Base-by-base conservation (phyloP, 257 asterid genomes). In the Fraxinus excelsior region DNA sequence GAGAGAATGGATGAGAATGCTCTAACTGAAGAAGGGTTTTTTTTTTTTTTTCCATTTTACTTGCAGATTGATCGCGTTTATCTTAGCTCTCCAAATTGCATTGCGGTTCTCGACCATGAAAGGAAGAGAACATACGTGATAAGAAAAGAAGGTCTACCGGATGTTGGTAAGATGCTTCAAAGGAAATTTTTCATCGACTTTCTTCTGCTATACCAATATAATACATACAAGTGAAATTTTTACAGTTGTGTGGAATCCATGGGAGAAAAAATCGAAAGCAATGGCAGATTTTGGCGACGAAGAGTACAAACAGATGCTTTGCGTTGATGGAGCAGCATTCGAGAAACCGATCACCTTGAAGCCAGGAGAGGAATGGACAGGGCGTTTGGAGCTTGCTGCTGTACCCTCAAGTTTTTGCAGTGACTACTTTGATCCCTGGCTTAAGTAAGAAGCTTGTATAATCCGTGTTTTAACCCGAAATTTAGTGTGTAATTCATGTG, bases 321-420 rank as follows among this genome's bases (percentile, higher is more conserved):
- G 99, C 23, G 95, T 90, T 8, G 88, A 87, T 76, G 97, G 96
- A 25, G 96, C 98, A 72, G 96, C 96, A 13, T 66, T 91, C 28
- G 99, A 91, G 79, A 93, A 86, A 82, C 86, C 84, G 40, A 88
- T 95, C 78, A 90, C 91, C 35, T 72, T 95, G 81, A 92, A 89
- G 81, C 92, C 93, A 2, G 96, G 99, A 38, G 96, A 93, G 81
- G 98, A 93, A 84, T 95, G 99, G 99, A 95, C 93, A 0, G 97
- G 98, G 0, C 84, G 90, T 0, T 49, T 95, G 38, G 96, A 90
- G 87, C 91, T 95, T 67, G 85, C 86, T 16, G 96, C 87, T 26
- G 91, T 92, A 7, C 94, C 96, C 3, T 92, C 97, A 0, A 92
- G 87, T 88, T 94, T 94, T 73, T 92, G 96, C 85, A 78, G 90